Percentiles rank a stretch among this genome's conserved stretches.
phyloP scores from a whole-genome alignment of 345 rosid species.

The Erysimum cheiranthoides region DNA sequence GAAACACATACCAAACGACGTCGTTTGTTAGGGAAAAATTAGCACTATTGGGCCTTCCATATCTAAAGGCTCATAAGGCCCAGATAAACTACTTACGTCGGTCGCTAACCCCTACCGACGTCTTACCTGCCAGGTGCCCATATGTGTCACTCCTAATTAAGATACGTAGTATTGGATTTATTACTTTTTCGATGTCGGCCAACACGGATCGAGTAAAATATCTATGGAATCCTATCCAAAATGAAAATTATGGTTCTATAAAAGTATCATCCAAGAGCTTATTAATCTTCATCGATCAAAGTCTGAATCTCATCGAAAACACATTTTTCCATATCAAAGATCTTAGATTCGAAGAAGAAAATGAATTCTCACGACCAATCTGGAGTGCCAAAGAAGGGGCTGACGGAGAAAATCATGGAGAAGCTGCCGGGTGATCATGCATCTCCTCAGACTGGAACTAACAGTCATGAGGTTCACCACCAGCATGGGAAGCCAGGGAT shows the following conservation, averaged over 20 bases:
- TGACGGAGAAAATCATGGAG: conserved; percentile 52
- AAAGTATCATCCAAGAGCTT: neutral
- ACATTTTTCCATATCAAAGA: neutral
- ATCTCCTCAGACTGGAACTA: conserved; percentile 39
- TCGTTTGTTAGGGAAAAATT: neutral
- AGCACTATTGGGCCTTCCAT: neutral
- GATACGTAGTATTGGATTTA: neutral
- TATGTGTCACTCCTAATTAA: neutral
- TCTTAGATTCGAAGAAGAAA: neutral
- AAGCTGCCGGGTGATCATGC: conserved; percentile 56
- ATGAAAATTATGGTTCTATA: conserved; percentile 1
- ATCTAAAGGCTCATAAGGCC: conserved; percentile 21
- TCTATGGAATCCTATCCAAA: conserved; percentile 5
- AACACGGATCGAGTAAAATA: neutral
- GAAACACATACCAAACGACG: conserved; percentile 7
- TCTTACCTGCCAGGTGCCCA: conserved; percentile 21
- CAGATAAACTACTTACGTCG: neutral
- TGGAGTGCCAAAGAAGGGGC: conserved; percentile 56
- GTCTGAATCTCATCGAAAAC: neutral
- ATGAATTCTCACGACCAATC: conserved; percentile 42
- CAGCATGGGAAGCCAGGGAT: conserved; percentile 54
- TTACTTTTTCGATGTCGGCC: neutral
- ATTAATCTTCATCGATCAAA: neutral
- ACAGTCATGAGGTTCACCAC: conserved; percentile 28
- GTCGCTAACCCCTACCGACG: neutral